Evolutionary conservation across 1,284 basidiomycete genomes (phyloP), one percentile per base, ranked within the genome.

Genomic region (Anthracocystis setariae): DNA sequence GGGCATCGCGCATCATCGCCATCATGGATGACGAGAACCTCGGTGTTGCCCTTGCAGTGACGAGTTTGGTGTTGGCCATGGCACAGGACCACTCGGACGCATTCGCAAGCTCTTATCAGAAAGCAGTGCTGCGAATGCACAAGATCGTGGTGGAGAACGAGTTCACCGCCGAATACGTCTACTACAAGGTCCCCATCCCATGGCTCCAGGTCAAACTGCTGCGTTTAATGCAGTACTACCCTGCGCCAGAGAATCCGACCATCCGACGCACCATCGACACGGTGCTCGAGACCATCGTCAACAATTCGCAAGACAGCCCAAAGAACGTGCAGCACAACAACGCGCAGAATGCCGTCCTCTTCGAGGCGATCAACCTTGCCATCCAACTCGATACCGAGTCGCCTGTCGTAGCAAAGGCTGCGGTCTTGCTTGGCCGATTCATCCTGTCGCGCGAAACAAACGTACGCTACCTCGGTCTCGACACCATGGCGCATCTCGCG

Each of bases 381-480:
- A 98, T 99, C 71, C 96, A 99, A 84, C 85, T 98, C 63, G 94
- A 98, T 83, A 90, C 93, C 39, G 92, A 90, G 70, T 97, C 94
- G 1, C 88, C 90, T 10, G 87, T 98, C 10, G 95, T 98, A 7
- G 88, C 89, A 57, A 92, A 90, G 20, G 93, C 96, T n/a, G 91
- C 94, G 0, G 88, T 93, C 49, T 88, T 98, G 17, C 88, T 99
- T 13, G 95, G 95, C 39, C 89, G 91, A 4, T 98, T 98, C 84
- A 97, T 99, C 74, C 90, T 93, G 49, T 95, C 94, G 4, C 94
- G 94, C 82, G 96, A 99, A 84, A 98, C 96, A 20, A 99, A 99
- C 80, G 94, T 98, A 40, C 89, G 96, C 48, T 99, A 99, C 85
- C 89, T 99, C 39, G 94, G 95, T 23, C 87, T 99, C 53, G 96